Conservation (phyloP, 108 stramenopile species). For the Bacterosira constricta region DNA sequence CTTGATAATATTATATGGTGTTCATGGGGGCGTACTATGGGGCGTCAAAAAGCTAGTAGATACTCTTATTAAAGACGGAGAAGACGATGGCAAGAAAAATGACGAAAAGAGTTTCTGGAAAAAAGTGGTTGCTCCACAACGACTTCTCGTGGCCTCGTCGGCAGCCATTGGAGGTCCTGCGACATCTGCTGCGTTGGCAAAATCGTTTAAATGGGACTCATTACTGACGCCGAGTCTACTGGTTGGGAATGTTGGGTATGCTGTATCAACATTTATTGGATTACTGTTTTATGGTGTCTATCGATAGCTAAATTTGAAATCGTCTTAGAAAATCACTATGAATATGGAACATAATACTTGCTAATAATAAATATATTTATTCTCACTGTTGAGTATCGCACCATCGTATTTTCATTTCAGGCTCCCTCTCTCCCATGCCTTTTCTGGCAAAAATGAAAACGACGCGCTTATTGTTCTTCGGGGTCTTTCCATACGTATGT, state of each 20-base stretch:
- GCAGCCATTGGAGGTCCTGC: slow-evolving; percentile 89
- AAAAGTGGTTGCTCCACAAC: slow-evolving; percentile 55
- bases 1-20: slow-evolving; percentile 59
- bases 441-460: too few species aligned
- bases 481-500: too few species aligned
- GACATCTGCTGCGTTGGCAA: slow-evolving; percentile 79
- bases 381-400: too few species aligned
- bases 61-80: neutral
- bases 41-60: slow-evolving; percentile 30
- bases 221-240: slow-evolving; percentile 68
- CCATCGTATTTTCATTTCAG: too few species aligned
- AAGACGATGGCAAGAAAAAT: neutral
- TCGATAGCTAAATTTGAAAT: too few species aligned
- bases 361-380: too few species aligned
- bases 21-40: slow-evolving; percentile 65
- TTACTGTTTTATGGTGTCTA: slow-evolving; percentile 42
- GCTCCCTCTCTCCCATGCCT: too few species aligned
- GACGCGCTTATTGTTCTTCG: too few species aligned
- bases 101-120: slow-evolving; percentile 10
- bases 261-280: slow-evolving; percentile 66
- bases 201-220: slow-evolving; percentile 67
- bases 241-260: slow-evolving; percentile 85
- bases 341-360: too few species aligned
- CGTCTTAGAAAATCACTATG: too few species aligned
- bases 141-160: slow-evolving; percentile 72